A percentile compares a stretch with the other conserved stretches of the same genome.
These are phyloP conservation scores for Berkeleyomyces rouxiae DNA, from an alignment of 2,329 filamentous ascomycete species.

Conservation along the genomic window DNA sequence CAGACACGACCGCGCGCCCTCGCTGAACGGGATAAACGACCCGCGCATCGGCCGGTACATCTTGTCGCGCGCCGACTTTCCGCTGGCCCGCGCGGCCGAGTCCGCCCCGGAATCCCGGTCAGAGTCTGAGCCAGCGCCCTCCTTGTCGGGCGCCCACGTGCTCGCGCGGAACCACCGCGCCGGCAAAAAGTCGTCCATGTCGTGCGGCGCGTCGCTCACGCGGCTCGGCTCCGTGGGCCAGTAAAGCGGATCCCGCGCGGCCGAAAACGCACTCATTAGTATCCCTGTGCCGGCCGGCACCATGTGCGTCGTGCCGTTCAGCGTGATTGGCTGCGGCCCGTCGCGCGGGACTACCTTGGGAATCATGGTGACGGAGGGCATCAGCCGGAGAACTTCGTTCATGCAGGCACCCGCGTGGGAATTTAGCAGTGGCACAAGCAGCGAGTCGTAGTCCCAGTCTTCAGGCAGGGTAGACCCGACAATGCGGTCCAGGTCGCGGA, in stretches of 20 bases:
- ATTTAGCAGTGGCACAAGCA: constrained; percentile 47
- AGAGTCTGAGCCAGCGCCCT: constrained; percentile 7
- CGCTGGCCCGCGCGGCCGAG: constrained; percentile 33
- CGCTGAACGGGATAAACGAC: constrained; percentile 41
- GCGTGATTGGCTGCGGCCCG: constrained; percentile 37
- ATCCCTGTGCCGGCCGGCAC: constrained; percentile 42
- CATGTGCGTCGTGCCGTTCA: constrained; percentile 40
- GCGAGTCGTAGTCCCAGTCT: constrained; percentile 54
- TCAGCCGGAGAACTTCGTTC: constrained; percentile 59
- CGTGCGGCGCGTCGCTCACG: constrained; percentile 28
- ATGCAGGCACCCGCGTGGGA: constrained; percentile 58
- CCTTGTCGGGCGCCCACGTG: constrained; percentile 15
- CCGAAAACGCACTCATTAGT: constrained; percentile 36
- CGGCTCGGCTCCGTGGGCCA: constrained; percentile 43
- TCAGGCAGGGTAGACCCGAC: constrained; percentile 36
- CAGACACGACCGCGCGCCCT: constrained; percentile 39
- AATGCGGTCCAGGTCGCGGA: constrained; percentile 51
- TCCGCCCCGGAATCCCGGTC: constrained; percentile 21
- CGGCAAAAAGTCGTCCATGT: constrained; percentile 52
- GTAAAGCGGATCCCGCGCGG: constrained; percentile 53
- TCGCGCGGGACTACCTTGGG: constrained; percentile 44
- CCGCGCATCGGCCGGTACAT: constrained; percentile 44
- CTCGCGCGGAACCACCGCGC: constrained; percentile 49
- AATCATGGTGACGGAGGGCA: constrained; percentile 54
- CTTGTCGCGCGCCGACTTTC: constrained; percentile 42